Conservation (phyloP, 2,329 filamentous ascomycete species). For the Magnaporthales sp. region DNA sequence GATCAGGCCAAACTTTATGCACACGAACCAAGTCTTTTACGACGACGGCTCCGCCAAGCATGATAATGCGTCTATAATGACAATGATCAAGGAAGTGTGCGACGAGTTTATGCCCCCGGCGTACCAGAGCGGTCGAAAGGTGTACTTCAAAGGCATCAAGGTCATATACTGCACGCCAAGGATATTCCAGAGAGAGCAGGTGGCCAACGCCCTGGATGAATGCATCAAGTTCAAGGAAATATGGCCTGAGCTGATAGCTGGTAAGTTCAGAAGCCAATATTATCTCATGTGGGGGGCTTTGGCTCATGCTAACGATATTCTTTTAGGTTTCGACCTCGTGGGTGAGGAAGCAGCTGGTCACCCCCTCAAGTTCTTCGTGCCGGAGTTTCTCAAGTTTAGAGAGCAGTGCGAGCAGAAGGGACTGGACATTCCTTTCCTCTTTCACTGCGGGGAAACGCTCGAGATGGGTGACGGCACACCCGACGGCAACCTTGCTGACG, state of each 20-base stretch:
- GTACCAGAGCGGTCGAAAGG: background rate
- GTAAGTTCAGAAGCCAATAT: conserved; percentile 27
- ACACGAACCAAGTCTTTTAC: conserved; percentile 49
- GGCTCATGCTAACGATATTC: conserved; percentile 1
- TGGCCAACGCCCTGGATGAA: conserved; percentile 46
- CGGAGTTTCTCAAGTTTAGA: conserved; percentile 48
- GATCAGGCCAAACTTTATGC: conserved; percentile 61
- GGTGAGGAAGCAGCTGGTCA: conserved; percentile 56
- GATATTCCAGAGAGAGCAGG: conserved; percentile 39
- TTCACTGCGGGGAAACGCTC: conserved; percentile 70
- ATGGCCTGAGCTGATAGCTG: conserved; percentile 54
- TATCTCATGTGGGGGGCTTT: background rate
- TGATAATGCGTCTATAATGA: conserved; percentile 50
- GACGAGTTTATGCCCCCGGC: conserved; percentile 29
- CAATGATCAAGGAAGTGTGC: conserved; percentile 49
- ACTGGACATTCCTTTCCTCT: conserved; percentile 61
- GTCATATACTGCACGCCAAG: conserved; percentile 65
- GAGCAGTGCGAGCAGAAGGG: conserved; percentile 34
- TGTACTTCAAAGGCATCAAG: conserved; percentile 55
- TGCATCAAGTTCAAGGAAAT: conserved; percentile 51
- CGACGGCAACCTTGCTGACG: conserved; percentile 62
- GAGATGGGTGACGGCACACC: conserved; percentile 50
- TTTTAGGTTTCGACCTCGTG: conserved; percentile 57
- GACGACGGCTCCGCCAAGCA: conserved; percentile 45
- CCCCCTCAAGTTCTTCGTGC: conserved; percentile 47